Conservation (phyloP, 345 rosid species). For the Geranium rotundifolium region DNA sequence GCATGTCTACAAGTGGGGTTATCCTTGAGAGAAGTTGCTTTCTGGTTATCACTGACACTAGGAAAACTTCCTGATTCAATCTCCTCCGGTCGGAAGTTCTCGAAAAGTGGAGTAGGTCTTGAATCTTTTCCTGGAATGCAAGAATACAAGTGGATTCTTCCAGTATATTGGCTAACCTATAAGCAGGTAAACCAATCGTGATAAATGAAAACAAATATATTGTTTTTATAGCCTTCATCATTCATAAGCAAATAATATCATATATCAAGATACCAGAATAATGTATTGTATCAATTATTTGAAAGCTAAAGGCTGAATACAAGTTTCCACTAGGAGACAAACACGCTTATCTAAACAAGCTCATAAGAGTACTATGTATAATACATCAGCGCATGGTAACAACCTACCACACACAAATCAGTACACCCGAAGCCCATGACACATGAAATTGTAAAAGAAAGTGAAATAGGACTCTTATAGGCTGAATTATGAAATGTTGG, state of each 20-base stretch:
- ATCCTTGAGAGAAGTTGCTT: slow-evolving; percentile 18
- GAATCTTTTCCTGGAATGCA: slow-evolving; percentile 59
- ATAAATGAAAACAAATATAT: not conserved
- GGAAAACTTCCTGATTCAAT: slow-evolving; percentile 30
- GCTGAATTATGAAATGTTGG: not conserved
- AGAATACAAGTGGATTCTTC: slow-evolving; percentile 78
- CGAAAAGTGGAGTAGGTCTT: slow-evolving; percentile 69
- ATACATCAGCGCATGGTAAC: not conserved
- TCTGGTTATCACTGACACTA: slow-evolving; percentile 17
- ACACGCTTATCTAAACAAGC: no score
- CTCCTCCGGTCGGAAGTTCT: slow-evolving; percentile 78
- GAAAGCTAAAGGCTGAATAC: not conserved
- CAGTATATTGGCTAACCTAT: slow-evolving; percentile 87
- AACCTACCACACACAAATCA: not conserved
- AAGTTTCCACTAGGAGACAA: no score
- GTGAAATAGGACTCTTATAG: not conserved
- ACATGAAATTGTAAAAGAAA: not conserved
- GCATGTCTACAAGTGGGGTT: slow-evolving; percentile 34
- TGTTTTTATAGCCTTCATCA: not conserved
- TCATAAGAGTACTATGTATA: no score
- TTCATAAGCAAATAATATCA: not conserved
- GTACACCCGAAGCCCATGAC: not conserved
- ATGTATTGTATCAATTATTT: not conserved
- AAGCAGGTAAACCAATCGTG: slow-evolving; percentile 11
- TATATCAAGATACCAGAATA: not conserved